Conservation (phyloP, 78 protist species). For the Bigelowiella natans region DNA sequence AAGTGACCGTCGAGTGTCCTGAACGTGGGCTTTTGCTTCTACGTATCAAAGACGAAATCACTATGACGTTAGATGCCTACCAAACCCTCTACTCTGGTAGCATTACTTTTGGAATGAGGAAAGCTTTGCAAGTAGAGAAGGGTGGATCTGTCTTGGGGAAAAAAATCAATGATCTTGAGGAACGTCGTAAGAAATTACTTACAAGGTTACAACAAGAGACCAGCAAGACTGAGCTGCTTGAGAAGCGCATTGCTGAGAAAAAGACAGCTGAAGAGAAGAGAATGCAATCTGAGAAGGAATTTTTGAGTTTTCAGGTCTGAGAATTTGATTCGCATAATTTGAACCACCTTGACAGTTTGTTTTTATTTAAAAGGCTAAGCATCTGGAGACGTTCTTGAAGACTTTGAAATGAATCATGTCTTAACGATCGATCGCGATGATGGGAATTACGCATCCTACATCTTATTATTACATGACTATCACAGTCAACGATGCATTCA, state of each 20-base stretch:
- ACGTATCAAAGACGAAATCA: slow-evolving; percentile 67
- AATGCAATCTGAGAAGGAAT: not conserved
- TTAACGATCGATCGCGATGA: too few species aligned
- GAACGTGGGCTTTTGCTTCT: slow-evolving; percentile 78
- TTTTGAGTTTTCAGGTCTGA: not conserved
- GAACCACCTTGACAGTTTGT: not conserved
- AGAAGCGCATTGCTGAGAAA: not conserved
- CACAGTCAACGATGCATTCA: too few species aligned
- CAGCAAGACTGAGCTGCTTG: not conserved
- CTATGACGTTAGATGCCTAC: slow-evolving; percentile 72
- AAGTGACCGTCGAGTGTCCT: slow-evolving; percentile 77
- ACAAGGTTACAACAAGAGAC: not conserved
- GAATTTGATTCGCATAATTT: not conserved
- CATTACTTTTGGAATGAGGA: slow-evolving; percentile 4
- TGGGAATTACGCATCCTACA: too few species aligned
- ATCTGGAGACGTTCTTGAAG: not conserved
- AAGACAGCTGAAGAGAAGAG: not conserved
- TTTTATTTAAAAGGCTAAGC: not conserved
- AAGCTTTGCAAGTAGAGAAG: not conserved
- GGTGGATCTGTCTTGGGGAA: not conserved
- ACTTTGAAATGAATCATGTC: too few species aligned
- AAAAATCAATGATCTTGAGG: not conserved
- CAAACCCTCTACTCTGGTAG: slow-evolving; percentile 40
- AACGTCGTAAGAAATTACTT: not conserved
- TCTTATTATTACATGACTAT: too few species aligned